Evolutionary conservation across 2,329 filamentous ascomycete genomes (phyloP).

Genomic region (Colletotrichum orchidophilum): DNA sequence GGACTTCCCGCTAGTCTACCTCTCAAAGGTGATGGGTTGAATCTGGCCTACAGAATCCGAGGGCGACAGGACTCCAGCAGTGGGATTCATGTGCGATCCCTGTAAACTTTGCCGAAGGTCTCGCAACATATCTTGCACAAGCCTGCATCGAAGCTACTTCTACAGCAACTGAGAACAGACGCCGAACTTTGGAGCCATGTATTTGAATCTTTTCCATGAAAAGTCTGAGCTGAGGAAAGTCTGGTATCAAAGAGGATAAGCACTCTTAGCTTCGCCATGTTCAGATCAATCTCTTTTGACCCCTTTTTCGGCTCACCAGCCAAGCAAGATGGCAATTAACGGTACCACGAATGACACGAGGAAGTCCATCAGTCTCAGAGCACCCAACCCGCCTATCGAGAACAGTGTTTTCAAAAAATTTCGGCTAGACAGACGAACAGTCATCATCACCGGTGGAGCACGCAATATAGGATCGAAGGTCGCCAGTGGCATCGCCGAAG

Average conservation of each 20-base stretch:
- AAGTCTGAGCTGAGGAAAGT: neutral
- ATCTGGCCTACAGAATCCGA: neutral
- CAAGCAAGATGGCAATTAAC: neutral
- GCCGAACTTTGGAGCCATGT: neutral
- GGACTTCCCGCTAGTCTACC: no score
- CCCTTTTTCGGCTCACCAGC: neutral
- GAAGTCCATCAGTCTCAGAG: constrained; percentile 23
- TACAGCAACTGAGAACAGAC: no score
- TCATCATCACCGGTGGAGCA: constrained; percentile 20
- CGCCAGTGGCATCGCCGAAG: constrained; percentile 20
- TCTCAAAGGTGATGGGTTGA: neutral
- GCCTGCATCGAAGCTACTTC: no score
- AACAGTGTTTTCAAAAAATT: constrained; percentile 29
- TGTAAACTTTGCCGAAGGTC: neutral
- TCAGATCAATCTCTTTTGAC: no score
- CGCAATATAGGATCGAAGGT: constrained; percentile 20
- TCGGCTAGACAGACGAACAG: constrained; percentile 26
- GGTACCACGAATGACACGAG: neutral
- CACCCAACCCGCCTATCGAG: constrained; percentile 5
- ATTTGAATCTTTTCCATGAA: neutral
- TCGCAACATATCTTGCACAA: neutral
- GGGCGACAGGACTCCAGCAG: neutral
- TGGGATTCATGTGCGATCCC: neutral
- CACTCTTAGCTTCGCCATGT: neutral
- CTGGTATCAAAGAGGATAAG: neutral